A percentile compares a stretch with the other conserved stretches of the same genome.
These are phyloP conservation scores for Talaromyces sp. DNA, from an alignment of 2,329 filamentous ascomycete species.

Conservation along the genomic window DNA sequence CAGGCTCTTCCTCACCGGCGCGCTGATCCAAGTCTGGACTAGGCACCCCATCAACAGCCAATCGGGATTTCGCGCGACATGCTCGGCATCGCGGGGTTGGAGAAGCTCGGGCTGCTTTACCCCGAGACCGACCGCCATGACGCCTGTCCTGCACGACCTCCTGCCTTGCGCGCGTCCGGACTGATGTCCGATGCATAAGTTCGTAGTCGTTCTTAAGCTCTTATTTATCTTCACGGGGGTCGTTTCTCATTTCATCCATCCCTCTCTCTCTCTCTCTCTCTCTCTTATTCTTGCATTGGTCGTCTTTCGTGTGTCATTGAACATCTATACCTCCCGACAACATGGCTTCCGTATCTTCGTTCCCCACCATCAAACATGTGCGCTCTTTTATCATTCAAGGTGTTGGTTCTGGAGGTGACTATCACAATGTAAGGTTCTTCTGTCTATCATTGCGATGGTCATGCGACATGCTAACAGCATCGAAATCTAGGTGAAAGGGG, in stretches of 20 bases:
- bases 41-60: neutral
- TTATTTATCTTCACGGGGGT: neutral
- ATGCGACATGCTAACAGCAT: neutral
- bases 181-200: neutral
- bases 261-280: no score
- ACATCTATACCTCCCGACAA: constrained; percentile 1
- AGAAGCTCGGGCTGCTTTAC: constrained; percentile 9
- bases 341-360: constrained; percentile 33
- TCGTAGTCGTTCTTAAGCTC: neutral
- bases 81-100: constrained; percentile 11
- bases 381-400: constrained; percentile 47
- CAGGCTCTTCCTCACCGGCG: neutral
- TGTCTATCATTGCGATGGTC: neutral
- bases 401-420: constrained; percentile 53
- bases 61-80: neutral
- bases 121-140: constrained; percentile 5
- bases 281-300: neutral
- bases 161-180: neutral
- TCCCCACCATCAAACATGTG: constrained; percentile 45
- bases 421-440: constrained; percentile 76
- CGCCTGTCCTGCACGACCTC: neutral
- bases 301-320: neutral
- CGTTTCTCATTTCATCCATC: neutral
- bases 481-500: constrained; percentile 42
- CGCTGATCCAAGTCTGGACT: neutral